These are phyloP conservation scores for Nakazawaea siamensis DNA, from an alignment of 805 yeast species.

Conservation along the genomic window DNA sequence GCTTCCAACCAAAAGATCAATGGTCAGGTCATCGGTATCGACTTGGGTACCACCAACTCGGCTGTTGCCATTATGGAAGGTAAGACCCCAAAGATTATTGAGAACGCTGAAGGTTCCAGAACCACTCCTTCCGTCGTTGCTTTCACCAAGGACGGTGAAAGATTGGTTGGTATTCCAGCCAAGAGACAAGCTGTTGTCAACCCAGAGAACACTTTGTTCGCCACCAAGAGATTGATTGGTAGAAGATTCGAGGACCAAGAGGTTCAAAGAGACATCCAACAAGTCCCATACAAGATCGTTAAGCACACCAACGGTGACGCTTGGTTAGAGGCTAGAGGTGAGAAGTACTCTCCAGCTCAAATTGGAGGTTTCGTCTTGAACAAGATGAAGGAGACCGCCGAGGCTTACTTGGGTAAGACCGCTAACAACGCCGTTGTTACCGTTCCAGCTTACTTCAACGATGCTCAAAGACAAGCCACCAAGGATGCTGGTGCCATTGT, in stretches of 20 bases:
- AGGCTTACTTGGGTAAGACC: slow-evolving; percentile 79
- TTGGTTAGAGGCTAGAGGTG: slow-evolving; percentile 45
- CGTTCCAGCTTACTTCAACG: slow-evolving; percentile 86
- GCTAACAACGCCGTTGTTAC: slow-evolving; percentile 88
- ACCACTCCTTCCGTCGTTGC: slow-evolving; percentile 81
- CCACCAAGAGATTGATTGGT: slow-evolving; percentile 78
- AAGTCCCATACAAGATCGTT: slow-evolving; percentile 57
- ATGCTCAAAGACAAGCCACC: slow-evolving; percentile 89
- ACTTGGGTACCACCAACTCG: slow-evolving; percentile 79
- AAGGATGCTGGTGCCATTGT: slow-evolving; percentile 98
- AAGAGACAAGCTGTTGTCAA: slow-evolving; percentile 71
- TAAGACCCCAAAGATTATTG: slow-evolving; percentile 54
- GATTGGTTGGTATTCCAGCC: slow-evolving; percentile 62
- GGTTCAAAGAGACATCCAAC: slow-evolving; percentile 56
- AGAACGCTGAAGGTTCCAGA: slow-evolving; percentile 71
- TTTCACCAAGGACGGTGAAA: slow-evolving; percentile 37
- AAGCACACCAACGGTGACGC: slow-evolving; percentile 62
- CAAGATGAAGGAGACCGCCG: slow-evolving; percentile 98
- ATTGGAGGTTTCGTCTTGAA: slow-evolving; percentile 69
- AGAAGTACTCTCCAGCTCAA: slow-evolving; percentile 56
- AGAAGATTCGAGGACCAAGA: slow-evolving; percentile 60
- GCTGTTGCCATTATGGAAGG: slow-evolving; percentile 76
- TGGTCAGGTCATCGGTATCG: slow-evolving; percentile 64
- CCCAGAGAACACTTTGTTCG: slow-evolving; percentile 71
- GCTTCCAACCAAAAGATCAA: slow-evolving; percentile 19